Evolutionary conservation across 176 grass and related monocot species (phyloP).

Genomic region (Aechmea fasciata): DNA sequence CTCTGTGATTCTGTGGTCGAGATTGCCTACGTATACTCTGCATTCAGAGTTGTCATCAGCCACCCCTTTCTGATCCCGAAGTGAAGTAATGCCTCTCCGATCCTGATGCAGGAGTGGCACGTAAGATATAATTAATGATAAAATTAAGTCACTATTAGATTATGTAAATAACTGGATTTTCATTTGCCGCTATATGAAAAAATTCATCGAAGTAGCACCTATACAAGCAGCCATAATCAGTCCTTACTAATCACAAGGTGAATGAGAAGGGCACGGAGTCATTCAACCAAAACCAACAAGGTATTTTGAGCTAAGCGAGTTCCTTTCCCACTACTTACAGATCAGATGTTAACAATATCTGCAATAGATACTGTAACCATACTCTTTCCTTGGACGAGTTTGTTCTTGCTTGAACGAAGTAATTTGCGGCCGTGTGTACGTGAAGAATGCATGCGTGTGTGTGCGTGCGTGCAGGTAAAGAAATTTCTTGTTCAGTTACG

Average conservation of each 20-base stretch:
- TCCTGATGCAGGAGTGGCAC: background rate
- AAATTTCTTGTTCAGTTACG: background rate
- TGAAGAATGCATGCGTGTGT: too few species aligned
- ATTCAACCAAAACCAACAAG: background rate
- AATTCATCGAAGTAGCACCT: too few species aligned
- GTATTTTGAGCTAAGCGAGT: background rate
- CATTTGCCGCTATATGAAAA: too few species aligned
- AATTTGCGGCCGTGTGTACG: too few species aligned
- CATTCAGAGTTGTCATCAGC: conserved; percentile 39
- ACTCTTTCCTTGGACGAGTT: too few species aligned
- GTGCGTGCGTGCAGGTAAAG: background rate
- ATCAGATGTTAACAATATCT: background rate
- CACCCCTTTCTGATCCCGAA: conserved; percentile 42
- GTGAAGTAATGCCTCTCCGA: background rate
- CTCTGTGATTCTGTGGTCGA: conserved; percentile 84
- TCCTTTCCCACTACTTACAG: background rate
- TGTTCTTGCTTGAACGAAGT: too few species aligned
- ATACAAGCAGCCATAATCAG: background rate
- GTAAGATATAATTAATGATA: too few species aligned
- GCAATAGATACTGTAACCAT: background rate
- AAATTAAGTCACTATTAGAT: background rate
- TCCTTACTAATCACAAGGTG: too few species aligned
- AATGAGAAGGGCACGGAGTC: background rate
- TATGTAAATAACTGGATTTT: background rate
- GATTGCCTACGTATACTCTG: conserved; percentile 75